Evolutionary conservation across 345 rosid genomes (phyloP).

Genomic region (Brassica nigra): DNA sequence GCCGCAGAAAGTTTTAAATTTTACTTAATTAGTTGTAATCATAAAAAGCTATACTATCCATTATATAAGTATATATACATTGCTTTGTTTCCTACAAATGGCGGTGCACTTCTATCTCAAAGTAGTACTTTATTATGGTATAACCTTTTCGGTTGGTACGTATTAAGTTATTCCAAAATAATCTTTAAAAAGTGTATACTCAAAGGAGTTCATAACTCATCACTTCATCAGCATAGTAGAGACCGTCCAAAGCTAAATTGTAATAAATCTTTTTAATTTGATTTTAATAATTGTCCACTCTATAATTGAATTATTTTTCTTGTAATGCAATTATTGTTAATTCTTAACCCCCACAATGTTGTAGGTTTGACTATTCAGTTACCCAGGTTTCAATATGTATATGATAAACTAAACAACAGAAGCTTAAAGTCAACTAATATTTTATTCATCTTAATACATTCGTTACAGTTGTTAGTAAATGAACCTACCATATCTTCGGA

Average conservation of each 20-base stretch:
- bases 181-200: neutral
- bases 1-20: conserved; percentile 41
- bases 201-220: conserved; percentile 13
- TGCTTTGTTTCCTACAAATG: conserved; percentile 23
- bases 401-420: conserved; percentile 16
- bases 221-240: neutral
- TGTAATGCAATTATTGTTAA: neutral
- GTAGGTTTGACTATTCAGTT: conserved; percentile 26
- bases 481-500: conserved; percentile 23
- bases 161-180: conserved; percentile 5
- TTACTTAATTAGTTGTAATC: neutral
- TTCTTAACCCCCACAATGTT: conserved; percentile 6
- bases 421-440: conserved; percentile 33
- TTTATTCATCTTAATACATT: conserved; percentile 21
- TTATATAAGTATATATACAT: neutral
- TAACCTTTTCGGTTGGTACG: conserved; percentile 32
- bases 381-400: neutral
- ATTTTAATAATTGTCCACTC: neutral
- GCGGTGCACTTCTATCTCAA: conserved; percentile 34
- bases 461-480: neutral
- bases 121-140: conserved; percentile 19
- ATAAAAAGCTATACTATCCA: conserved; percentile 6
- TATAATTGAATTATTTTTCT: conserved; percentile 5
- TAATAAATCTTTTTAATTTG: neutral
- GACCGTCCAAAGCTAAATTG: conserved; percentile 27